These are phyloP conservation scores for Trichosporon sp. DNA, from an alignment of 1,284 basidiomycete species.

Conservation along the genomic window DNA sequence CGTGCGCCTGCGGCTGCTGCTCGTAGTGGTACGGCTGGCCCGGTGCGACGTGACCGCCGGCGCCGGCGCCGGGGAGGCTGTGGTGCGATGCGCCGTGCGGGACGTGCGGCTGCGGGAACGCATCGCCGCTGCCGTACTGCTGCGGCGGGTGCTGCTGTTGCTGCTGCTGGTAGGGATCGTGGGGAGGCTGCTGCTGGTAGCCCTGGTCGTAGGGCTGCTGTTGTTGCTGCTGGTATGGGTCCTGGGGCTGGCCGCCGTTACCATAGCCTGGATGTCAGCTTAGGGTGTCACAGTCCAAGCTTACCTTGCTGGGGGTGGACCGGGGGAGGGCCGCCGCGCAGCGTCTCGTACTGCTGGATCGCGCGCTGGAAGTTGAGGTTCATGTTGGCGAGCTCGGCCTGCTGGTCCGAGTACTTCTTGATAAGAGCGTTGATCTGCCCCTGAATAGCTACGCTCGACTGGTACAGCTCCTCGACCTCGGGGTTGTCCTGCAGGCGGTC, in stretches of 20 bases:
- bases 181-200: slow-evolving; percentile 7
- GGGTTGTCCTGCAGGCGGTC: slow-evolving; percentile 90
- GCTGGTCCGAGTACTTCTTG: slow-evolving; percentile 89
- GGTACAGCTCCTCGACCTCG: slow-evolving; percentile 89
- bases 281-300: slow-evolving; percentile 1
- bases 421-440: slow-evolving; percentile 95
- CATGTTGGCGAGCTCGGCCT: slow-evolving; percentile 53
- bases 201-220: slow-evolving; percentile 15
- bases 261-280: slow-evolving; percentile 20
- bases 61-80: not conserved
- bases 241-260: slow-evolving; percentile 11
- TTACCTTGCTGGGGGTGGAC: slow-evolving; percentile 24
- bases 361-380: slow-evolving; percentile 47
- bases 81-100: slow-evolving; percentile 19
- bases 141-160: slow-evolving; percentile 5
- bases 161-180: slow-evolving; percentile 3
- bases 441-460: slow-evolving; percentile 77
- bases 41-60: not conserved
- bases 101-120: slow-evolving; percentile 22
- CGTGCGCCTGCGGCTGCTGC: slow-evolving; percentile 10
- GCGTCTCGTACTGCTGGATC: slow-evolving; percentile 45
- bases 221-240: slow-evolving; percentile 16
- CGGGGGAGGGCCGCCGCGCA: slow-evolving; percentile 28
- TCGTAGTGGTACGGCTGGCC: slow-evolving; percentile 16
- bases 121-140: slow-evolving; percentile 1